These are phyloP conservation scores for Carex myosuroides DNA, from an alignment of 176 grass and related monocot genomes.

Conservation along the genomic window DNA sequence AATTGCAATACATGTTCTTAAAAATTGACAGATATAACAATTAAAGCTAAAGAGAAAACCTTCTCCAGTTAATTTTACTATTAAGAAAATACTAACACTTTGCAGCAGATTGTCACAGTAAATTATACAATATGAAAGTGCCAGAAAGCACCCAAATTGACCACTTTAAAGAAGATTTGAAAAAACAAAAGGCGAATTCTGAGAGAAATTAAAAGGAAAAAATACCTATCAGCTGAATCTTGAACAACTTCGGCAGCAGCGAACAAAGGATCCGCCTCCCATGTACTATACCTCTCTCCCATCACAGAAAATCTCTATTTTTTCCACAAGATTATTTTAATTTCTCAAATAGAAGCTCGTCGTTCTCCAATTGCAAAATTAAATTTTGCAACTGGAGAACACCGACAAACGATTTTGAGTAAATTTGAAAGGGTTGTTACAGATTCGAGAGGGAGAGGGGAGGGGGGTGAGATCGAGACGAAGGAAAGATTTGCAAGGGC, in stretches of 20 bases:
- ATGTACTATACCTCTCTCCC: constrained; percentile 68
- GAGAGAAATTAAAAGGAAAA: constrained; percentile 1
- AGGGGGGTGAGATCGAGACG: background rate
- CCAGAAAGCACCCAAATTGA: background rate
- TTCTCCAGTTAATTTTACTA: background rate
- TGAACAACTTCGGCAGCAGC: constrained; percentile 76
- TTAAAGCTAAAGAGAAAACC: background rate
- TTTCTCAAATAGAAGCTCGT: background rate
- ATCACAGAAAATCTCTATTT: constrained; percentile 23
- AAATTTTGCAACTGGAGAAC: constrained; percentile 1
- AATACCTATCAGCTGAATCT: constrained; percentile 86
- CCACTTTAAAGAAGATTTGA: background rate
- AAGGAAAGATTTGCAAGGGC: background rate
- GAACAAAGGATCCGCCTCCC: constrained; percentile 90
- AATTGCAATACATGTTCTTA: background rate
- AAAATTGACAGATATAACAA: background rate
- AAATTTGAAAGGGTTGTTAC: background rate
- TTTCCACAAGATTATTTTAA: background rate
- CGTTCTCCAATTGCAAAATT: constrained; percentile 1
- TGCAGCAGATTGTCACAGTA: background rate
- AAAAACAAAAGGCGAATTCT: background rate
- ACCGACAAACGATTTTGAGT: background rate
- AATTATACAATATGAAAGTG: background rate
- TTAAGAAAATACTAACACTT: background rate
- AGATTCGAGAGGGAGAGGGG: background rate